Percentiles rank a stretch among this genome's conserved stretches.
These are phyloP conservation scores for Aspergillus saccharolyticus DNA, from an alignment of 495 filamentous ascomycete genomes.

Conservation along the genomic window DNA sequence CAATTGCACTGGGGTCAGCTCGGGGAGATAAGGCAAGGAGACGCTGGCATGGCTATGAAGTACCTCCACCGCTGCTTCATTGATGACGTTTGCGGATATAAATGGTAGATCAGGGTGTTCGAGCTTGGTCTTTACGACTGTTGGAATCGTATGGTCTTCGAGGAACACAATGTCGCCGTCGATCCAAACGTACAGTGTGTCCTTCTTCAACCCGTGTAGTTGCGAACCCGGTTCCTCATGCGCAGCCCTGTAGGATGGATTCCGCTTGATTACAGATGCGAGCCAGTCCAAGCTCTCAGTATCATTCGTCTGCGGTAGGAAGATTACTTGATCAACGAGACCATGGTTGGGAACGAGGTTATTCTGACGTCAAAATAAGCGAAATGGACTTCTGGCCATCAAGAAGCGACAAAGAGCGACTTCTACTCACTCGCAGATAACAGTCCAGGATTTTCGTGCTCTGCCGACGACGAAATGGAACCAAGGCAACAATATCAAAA, in stretches of 20 bases:
- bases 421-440: constrained; percentile 38
- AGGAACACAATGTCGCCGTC: constrained; percentile 53
- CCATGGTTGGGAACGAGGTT: constrained; percentile 50
- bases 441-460: constrained; percentile 48
- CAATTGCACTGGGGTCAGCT: constrained; percentile 20
- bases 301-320: constrained; percentile 47
- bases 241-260: constrained; percentile 26
- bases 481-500: constrained; percentile 44
- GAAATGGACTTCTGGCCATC: neutral
- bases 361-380: constrained; percentile 27
- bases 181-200: constrained; percentile 49
- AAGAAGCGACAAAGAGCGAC: too few relatives aligned
- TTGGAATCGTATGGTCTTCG: constrained; percentile 49
- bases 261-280: constrained; percentile 22
- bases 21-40: constrained; percentile 35
- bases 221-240: neutral
- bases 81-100: constrained; percentile 51
- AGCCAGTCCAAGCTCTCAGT: constrained; percentile 44
- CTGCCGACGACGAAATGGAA: constrained; percentile 45
- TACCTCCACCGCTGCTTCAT: constrained; percentile 31
- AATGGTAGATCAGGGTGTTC: constrained; percentile 42
- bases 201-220: constrained; percentile 9
- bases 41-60: constrained; percentile 34
- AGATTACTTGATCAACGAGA: constrained; percentile 49
- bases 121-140: constrained; percentile 48